Conservation (phyloP, 495 filamentous ascomycete genomes). For the Daldinia grandis region DNA sequence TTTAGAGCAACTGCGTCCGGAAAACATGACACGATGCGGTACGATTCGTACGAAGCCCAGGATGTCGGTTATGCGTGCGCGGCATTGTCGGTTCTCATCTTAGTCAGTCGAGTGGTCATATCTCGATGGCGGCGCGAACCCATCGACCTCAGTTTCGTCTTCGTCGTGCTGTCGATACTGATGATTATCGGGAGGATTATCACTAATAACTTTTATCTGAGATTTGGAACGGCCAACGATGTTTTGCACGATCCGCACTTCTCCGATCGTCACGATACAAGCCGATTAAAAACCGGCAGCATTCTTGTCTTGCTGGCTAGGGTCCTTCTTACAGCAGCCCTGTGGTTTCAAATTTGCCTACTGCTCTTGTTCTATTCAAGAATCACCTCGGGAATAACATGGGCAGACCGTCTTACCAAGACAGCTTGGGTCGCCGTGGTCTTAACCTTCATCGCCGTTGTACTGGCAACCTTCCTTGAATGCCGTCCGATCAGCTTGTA, state of each 20-base stretch:
- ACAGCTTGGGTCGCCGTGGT: constrained; percentile 46
- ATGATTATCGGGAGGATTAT: constrained; percentile 34
- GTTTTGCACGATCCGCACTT: constrained; percentile 22
- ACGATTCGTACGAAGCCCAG: constrained; percentile 25
- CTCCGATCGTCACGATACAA: constrained; percentile 15
- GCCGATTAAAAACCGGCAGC: constrained; percentile 28
- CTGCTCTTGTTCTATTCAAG: constrained; percentile 54
- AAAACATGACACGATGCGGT: constrained; percentile 18
- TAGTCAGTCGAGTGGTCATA: constrained; percentile 27
- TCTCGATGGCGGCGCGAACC: constrained; percentile 41
- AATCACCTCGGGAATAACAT: constrained; percentile 48
- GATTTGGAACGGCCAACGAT: constrained; percentile 37
- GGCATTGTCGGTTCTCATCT: constrained; percentile 33
- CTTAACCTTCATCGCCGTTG: constrained; percentile 48
- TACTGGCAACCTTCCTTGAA: constrained; percentile 55
- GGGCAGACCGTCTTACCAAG: constrained; percentile 48
- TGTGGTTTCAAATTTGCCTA: constrained; percentile 57
- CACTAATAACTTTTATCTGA: constrained; percentile 32
- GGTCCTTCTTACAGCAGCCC: constrained; percentile 25
- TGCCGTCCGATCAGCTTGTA: constrained; percentile 55
- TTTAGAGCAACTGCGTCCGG: constrained; percentile 5
- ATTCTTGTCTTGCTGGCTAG: constrained; percentile 40
- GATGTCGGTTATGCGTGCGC: constrained; percentile 35
- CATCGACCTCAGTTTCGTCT: constrained; percentile 34
- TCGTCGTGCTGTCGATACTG: constrained; percentile 37